These are phyloP conservation scores for Oryza glumipatula DNA, from an alignment of 176 grass and related monocot genomes.

Conservation along the genomic window DNA sequence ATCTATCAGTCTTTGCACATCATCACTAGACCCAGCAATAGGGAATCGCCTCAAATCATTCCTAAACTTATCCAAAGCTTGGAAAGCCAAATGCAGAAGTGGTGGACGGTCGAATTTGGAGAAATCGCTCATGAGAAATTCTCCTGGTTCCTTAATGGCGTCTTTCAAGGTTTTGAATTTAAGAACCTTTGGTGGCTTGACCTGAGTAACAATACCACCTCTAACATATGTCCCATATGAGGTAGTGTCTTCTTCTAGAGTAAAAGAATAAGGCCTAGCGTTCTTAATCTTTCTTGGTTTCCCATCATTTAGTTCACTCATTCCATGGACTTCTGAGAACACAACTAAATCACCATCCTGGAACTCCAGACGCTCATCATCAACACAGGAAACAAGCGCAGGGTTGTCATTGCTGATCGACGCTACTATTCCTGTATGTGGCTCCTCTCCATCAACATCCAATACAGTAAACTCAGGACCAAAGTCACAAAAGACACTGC, in stretches of 20 bases:
- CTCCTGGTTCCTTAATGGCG: constrained; percentile 81
- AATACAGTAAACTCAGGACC: constrained; percentile 84
- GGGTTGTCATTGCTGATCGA: constrained; percentile 88
- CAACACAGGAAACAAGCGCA: constrained; percentile 82
- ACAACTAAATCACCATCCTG: constrained; percentile 88
- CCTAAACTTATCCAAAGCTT: constrained; percentile 88
- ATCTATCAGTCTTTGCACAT: constrained; percentile 63
- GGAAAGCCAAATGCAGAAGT: constrained; percentile 87
- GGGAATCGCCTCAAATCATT: constrained; percentile 67
- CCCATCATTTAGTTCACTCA: constrained; percentile 89
- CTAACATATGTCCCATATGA: constrained; percentile 67
- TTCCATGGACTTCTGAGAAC: constrained; percentile 92
- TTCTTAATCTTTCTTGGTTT: constrained; percentile 84
- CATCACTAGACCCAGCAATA: constrained; percentile 69
- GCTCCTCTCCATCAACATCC: constrained; percentile 95
- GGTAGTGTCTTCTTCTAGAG: constrained; percentile 85
- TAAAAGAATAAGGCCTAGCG: constrained; percentile 85
- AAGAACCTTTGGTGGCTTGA: constrained; percentile 84
- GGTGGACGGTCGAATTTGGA: constrained; percentile 87
- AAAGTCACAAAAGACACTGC: constrained; percentile 86
- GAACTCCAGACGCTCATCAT: constrained; percentile 93
- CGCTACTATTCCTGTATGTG: constrained; percentile 88
- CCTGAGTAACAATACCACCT: constrained; percentile 89
- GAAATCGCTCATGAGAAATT: constrained; percentile 93
- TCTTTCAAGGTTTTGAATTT: constrained; percentile 86